Percentiles rank a stretch among this genome's conserved stretches.
These are phyloP conservation scores for Litsea cubeba DNA, from an alignment of 164 flowering plant species.

Conservation along the genomic window DNA sequence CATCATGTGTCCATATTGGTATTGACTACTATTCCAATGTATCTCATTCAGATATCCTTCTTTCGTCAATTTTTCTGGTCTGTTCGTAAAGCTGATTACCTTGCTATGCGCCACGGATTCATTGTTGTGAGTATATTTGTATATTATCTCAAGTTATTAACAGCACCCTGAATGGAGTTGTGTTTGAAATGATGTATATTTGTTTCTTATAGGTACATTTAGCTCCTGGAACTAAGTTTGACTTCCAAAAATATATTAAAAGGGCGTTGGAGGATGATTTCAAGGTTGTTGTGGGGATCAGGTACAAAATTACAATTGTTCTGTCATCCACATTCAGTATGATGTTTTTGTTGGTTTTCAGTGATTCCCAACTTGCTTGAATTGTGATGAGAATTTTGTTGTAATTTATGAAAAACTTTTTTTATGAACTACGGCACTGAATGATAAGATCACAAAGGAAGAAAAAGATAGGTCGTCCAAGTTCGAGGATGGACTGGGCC, in stretches of 20 bases:
- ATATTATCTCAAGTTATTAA: background rate
- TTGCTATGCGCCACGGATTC: conserved; percentile 90
- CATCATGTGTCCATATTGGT: background rate
- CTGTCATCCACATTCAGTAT: background rate
- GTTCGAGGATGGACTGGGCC: background rate
- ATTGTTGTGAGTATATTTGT: conserved; percentile 32
- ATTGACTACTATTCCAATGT: background rate
- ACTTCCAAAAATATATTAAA: conserved; percentile 65
- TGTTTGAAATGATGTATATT: conserved; percentile 1
- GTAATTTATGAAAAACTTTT: no score
- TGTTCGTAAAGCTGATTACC: conserved; percentile 75
- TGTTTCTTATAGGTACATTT: conserved; percentile 51
- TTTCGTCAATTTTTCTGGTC: conserved; percentile 81
- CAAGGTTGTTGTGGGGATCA: conserved; percentile 59
- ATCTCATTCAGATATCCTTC: conserved; percentile 69
- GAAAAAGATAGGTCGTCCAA: no score
- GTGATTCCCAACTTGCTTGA: background rate
- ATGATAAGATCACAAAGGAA: no score
- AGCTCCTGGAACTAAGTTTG: conserved; percentile 49
- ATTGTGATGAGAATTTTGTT: no score
- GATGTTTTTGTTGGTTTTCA: no score
- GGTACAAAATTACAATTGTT: conserved; percentile 17
- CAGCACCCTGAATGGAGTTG: background rate
- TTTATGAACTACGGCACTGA: background rate
- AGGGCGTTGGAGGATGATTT: conserved; percentile 73